These are phyloP conservation scores for Triticum timopheevii DNA, from an alignment of 176 grass and related monocot species.

Conservation along the genomic window DNA sequence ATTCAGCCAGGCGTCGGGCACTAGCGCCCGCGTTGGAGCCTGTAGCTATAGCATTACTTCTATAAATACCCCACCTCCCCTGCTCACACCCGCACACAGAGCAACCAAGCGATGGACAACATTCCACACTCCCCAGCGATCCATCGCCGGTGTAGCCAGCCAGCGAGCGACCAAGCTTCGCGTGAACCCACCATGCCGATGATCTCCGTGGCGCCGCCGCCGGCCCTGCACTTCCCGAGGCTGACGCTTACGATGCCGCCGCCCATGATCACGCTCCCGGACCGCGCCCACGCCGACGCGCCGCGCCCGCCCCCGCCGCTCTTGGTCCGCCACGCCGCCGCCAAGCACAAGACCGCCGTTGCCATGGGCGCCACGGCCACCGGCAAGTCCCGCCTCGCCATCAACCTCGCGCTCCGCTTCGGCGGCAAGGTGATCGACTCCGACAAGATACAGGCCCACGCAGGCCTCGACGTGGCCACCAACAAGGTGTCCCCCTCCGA, in stretches of 20 bases:
- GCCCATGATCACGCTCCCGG: slow-evolving; percentile 28
- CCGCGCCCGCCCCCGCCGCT: slow-evolving; percentile 14
- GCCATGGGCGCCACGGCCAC: slow-evolving; percentile 88
- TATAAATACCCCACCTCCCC: too few relatives aligned
- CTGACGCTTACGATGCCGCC: not conserved
- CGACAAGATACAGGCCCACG: slow-evolving; percentile 80
- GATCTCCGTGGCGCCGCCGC: slow-evolving; percentile 22
- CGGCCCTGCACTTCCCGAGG: not conserved
- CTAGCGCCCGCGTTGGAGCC: too few relatives aligned
- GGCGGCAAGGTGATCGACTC: slow-evolving; percentile 79
- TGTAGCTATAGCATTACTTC: too few relatives aligned
- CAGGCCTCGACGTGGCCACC: slow-evolving; percentile 68
- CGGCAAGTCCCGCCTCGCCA: slow-evolving; percentile 81
- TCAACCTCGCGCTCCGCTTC: slow-evolving; percentile 63
- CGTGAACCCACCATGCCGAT: not conserved
- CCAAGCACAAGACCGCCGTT: slow-evolving; percentile 68
- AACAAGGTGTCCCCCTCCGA: slow-evolving; percentile 73
- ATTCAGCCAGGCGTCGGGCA: too few relatives aligned
- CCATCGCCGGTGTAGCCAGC: not conserved
- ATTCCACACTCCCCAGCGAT: too few relatives aligned
- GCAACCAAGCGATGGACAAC: too few relatives aligned
- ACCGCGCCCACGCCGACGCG: not conserved
- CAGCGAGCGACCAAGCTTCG: not conserved
- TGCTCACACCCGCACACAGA: too few relatives aligned
- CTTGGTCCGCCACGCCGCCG: slow-evolving; percentile 8